Conservation (phyloP, 495 filamentous ascomycete genomes). For the Podospora fimiseda region DNA sequence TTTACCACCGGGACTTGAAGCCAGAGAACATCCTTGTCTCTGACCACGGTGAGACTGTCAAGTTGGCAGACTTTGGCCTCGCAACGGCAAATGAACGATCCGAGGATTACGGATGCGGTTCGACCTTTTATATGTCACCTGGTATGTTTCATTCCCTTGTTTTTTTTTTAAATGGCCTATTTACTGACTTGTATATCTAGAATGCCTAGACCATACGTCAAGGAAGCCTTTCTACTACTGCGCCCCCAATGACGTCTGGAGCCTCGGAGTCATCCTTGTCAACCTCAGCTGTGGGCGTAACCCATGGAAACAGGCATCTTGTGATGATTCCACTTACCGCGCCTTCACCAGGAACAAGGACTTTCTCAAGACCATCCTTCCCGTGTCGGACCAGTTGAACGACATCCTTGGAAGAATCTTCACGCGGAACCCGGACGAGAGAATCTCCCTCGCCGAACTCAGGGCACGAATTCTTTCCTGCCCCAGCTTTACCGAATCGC, state of each 20-base stretch:
- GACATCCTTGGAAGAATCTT: conserved; percentile 84
- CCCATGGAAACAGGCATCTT: conserved; percentile 92
- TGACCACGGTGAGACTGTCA: conserved; percentile 78
- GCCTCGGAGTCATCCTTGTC: conserved; percentile 91
- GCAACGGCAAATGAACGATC: conserved; percentile 78
- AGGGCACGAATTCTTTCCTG: conserved; percentile 70
- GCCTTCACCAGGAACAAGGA: conserved; percentile 79
- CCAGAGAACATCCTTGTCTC: conserved; percentile 96
- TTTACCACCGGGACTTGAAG: conserved; percentile 97
- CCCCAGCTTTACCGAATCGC: conserved; percentile 59
- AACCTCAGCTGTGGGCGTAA: conserved; percentile 98
- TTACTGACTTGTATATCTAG: conserved; percentile 43
- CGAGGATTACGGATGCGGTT: conserved; percentile 95
- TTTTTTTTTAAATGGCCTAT: conserved; percentile 19
- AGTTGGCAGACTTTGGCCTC: conserved; percentile 95
- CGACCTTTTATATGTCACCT: conserved; percentile 99
- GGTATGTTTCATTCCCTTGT: conserved; percentile 51
- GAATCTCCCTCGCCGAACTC: conserved; percentile 81
- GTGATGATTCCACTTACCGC: conserved; percentile 91
- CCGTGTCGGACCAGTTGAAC: conserved; percentile 85
- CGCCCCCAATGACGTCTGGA: conserved; percentile 96
- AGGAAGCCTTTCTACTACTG: conserved; percentile 81
- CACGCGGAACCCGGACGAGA: conserved; percentile 75
- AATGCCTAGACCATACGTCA: conserved; percentile 85
- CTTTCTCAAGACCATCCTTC: conserved; percentile 90